Percentiles rank a stretch among this genome's conserved stretches.
These are phyloP conservation scores for Microsporum audouinii DNA, from an alignment of 2,329 filamentous ascomycete genomes.

Conservation along the genomic window DNA sequence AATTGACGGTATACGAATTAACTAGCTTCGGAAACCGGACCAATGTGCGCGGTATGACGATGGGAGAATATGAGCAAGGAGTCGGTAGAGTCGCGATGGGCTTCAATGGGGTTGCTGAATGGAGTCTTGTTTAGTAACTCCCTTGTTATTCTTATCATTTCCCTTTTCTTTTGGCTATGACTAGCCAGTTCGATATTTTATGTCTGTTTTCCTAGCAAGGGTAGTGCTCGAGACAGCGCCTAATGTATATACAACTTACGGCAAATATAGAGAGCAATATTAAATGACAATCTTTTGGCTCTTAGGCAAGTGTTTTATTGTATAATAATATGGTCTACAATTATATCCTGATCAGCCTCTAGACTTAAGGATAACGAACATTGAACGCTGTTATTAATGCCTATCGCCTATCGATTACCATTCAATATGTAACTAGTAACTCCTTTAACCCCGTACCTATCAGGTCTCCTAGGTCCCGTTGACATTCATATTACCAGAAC, in stretches of 20 bases:
- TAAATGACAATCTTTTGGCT: too few relatives aligned
- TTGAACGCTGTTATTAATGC: too few relatives aligned
- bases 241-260: not conserved
- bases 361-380: too few relatives aligned
- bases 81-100: constrained; percentile 38
- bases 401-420: too few relatives aligned
- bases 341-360: too few relatives aligned
- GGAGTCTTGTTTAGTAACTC: constrained; percentile 37
- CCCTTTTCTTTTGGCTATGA: not conserved
- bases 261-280: not conserved
- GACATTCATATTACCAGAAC: too few relatives aligned
- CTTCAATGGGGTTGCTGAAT: constrained; percentile 43
- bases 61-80: constrained; percentile 38
- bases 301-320: too few relatives aligned
- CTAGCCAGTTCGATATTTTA: not conserved
- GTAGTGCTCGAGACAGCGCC: not conserved
- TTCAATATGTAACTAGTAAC: too few relatives aligned
- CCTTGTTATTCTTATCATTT: not conserved
- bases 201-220: not conserved
- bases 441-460: too few relatives aligned
- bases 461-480: too few relatives aligned
- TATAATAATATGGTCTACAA: too few relatives aligned
- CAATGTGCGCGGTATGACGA: constrained; percentile 44
- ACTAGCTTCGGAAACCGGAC: constrained; percentile 40
- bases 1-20: constrained; percentile 53